A percentile compares a stretch with the other conserved stretches of the same genome.
These are phyloP conservation scores for Scalesia atractyloides DNA, from an alignment of 129 eudicot genomes.

Conservation along the genomic window DNA sequence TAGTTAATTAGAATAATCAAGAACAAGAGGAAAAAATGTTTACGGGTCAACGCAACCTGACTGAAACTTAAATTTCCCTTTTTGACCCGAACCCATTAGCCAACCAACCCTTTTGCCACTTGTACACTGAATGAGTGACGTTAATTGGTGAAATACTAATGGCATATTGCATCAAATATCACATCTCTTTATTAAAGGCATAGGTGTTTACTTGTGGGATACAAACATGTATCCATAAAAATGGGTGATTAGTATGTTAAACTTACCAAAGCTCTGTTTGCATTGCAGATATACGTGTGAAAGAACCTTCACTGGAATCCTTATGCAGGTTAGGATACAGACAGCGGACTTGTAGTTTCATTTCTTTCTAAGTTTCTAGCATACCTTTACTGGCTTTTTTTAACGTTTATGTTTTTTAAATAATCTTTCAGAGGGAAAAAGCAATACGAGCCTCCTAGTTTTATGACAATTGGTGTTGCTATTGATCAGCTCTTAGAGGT, in stretches of 20 bases:
- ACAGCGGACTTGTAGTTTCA: not conserved
- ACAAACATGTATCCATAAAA: not conserved
- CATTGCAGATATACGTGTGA: slow-evolving; percentile 85
- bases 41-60: not conserved
- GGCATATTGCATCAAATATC: not conserved
- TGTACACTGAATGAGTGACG: not conserved
- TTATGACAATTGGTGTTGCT: slow-evolving; percentile 78
- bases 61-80: not conserved
- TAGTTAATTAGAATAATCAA: not conserved
- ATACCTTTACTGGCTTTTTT: not conserved
- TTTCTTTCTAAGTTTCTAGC: not conserved
- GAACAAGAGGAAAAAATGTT: not conserved
- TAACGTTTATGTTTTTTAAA: not conserved
- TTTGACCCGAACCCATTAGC: slow-evolving; percentile 7
- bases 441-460: slow-evolving; percentile 88
- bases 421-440: slow-evolving; percentile 65
- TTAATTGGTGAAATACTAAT: too few relatives aligned
- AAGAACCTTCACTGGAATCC: slow-evolving; percentile 90
- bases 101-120: not conserved
- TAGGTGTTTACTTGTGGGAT: not conserved
- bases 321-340: slow-evolving; percentile 69
- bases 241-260: not conserved
- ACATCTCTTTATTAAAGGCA: not conserved
- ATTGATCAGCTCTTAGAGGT: slow-evolving; percentile 94
- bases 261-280: slow-evolving; percentile 1